Evolutionary conservation across 2,329 filamentous ascomycete species (phyloP), one percentile per base, ranked within the genome.

Genomic region (Aureobasidium uvarum): DNA sequence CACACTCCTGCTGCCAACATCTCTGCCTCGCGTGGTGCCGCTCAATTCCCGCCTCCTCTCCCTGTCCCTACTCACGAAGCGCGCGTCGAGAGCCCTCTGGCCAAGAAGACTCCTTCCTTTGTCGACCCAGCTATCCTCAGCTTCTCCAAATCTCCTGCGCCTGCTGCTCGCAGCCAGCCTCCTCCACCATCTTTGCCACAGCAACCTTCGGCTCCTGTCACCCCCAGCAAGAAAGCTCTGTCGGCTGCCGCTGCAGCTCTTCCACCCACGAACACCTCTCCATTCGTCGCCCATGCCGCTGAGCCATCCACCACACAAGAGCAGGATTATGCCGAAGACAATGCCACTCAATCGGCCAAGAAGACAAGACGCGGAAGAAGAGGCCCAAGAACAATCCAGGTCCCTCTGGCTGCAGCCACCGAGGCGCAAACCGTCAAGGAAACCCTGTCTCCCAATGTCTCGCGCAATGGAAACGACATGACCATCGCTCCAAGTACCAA

Each of bases 111-210:
- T 25, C 64, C 45, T 20, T 64, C 64, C 0, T 92, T 95, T 72
- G 83, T 88, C n/a, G 91, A 96, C 71, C 91, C 91, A 13, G 91
- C 91, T 3, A 96, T 96, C 64, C 74, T 96, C 52, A 92, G 90
- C 73, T 84, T 91, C 74, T 76, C 76, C 23, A 80, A 71, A 67
- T 76, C 71, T 59, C 74, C 72, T 54, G 71, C 72, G 45, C 48
- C 70, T 16, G 65, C 70, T 38, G 43, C 54, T 62, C 67, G 39
- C 31, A 69, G n/a, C 25, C 55, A 54, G 66, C 66, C 41, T 65
- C 71, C 50, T 38, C 69, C 36, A 66, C 62, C 46, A 43, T 68
- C 33, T 65, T 45, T 41, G 16, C 46, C 31, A 33, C 50, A 65
- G 7, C 55, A 62, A 8, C 60, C 67, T 46, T 58, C 45, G 1